phyloP scores from a whole-genome alignment of 331 rosid species.

The Erythrophleum ivorense region DNA sequence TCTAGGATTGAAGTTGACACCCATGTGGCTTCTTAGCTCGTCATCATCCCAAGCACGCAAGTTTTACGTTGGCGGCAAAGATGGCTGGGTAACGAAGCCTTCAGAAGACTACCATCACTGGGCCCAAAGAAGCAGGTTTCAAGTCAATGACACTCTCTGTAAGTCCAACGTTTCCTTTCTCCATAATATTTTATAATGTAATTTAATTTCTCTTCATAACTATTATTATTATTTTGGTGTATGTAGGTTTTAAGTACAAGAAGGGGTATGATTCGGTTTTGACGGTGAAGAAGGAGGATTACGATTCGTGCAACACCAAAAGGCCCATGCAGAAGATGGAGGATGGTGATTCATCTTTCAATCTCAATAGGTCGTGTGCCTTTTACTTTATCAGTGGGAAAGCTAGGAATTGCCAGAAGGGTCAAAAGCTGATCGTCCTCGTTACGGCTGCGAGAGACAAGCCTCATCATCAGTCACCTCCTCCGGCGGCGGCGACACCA shows the following conservation, averaged over 20 bases:
- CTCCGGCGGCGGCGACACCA: not conserved
- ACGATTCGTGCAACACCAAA: constrained; percentile 54
- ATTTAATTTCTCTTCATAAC: not conserved
- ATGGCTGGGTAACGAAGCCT: constrained; percentile 79
- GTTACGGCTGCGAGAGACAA: constrained; percentile 52
- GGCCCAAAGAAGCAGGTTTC: constrained; percentile 65
- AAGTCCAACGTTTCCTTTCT: constrained; percentile 27
- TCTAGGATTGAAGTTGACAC: constrained; percentile 22
- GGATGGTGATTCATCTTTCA: constrained; percentile 58
- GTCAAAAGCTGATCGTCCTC: constrained; percentile 56
- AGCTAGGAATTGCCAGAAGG: constrained; percentile 45
- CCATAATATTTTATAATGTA: not conserved
- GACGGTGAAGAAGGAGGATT: constrained; percentile 60
- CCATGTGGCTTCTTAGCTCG: constrained; percentile 28
- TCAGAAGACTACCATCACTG: constrained; percentile 57
- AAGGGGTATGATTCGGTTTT: constrained; percentile 66
- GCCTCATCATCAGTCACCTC: not conserved
- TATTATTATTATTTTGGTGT: not conserved
- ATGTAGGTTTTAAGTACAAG: constrained; percentile 66
- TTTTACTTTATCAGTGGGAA: constrained; percentile 67
- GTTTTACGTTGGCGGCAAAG: constrained; percentile 67
- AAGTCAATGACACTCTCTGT: constrained; percentile 75
- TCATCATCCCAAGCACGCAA: constrained; percentile 36
- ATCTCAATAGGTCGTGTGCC: constrained; percentile 61
- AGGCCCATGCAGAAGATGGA: constrained; percentile 42